A percentile compares a stretch with the other conserved stretches of the same genome.
phyloP scores from a whole-genome alignment of 2,329 filamentous ascomycete species.

The Xylaria sp. region DNA sequence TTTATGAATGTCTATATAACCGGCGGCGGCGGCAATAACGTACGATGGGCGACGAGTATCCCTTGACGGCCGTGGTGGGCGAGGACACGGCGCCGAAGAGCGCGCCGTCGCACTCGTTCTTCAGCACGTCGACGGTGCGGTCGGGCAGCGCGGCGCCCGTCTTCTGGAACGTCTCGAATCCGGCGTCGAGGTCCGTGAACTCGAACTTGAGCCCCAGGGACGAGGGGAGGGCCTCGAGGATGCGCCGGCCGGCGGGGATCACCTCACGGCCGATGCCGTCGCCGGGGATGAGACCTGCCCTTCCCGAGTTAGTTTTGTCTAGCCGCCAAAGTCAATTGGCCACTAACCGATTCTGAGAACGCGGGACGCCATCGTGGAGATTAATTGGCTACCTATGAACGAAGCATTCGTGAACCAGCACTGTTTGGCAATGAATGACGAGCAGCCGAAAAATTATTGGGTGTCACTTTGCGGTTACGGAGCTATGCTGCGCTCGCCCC shows the following conservation, averaged over 20 bases:
- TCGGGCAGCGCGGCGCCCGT: conserved; percentile 90
- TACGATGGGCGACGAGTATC: conserved; percentile 93
- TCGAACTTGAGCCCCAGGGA: conserved; percentile 93
- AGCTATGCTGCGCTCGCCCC: conserved; percentile 15
- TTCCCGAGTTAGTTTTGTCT: conserved; percentile 6
- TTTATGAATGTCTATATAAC: not conserved
- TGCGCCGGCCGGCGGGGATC: conserved; percentile 89
- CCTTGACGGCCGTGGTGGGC: conserved; percentile 86
- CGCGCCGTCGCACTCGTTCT: conserved; percentile 91
- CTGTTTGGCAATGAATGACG: conserved; percentile 1
- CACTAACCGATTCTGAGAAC: conserved; percentile 73
- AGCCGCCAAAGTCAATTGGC: not conserved
- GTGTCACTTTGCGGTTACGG: conserved; percentile 26
- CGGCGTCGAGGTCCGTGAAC: conserved; percentile 92
- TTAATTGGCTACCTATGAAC: conserved; percentile 45
- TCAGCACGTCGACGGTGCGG: conserved; percentile 87
- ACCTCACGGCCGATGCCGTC: conserved; percentile 99
- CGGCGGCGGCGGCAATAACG: conserved; percentile 27
- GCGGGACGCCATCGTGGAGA: conserved; percentile 66
- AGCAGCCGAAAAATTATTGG: conserved; percentile 27
- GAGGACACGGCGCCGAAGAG: conserved; percentile 97
- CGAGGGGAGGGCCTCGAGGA: conserved; percentile 92
- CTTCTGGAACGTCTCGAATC: conserved; percentile 91
- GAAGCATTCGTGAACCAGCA: not conserved
- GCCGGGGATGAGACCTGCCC: conserved; percentile 88